These are phyloP conservation scores for Aspergillus niger DNA, from an alignment of 2,329 filamentous ascomycete species.

Conservation along the genomic window DNA sequence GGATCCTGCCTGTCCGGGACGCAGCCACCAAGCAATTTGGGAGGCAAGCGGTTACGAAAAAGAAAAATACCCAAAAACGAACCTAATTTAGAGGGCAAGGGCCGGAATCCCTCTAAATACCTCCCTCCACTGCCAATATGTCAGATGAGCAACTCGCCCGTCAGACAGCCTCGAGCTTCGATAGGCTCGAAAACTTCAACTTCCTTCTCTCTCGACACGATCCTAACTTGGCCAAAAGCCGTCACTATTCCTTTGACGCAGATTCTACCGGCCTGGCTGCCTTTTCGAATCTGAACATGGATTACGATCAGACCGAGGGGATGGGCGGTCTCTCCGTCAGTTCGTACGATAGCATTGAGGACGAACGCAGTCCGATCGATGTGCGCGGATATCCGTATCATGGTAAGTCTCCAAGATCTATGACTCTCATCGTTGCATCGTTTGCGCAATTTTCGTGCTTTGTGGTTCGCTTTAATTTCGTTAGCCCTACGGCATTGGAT, in stretches of 20 bases:
- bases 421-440: constrained; percentile 34
- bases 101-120: constrained; percentile 17
- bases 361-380: constrained; percentile 42
- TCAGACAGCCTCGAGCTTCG: constrained; percentile 31
- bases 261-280: constrained; percentile 36
- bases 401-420: constrained; percentile 38
- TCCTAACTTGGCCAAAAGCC: constrained; percentile 32
- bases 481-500: constrained; percentile 15
- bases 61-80: constrained; percentile 17
- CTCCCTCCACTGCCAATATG: constrained; percentile 30
- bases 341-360: constrained; percentile 45
- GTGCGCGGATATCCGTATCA: constrained; percentile 43
- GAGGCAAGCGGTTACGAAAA: constrained; percentile 12
- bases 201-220: constrained; percentile 38
- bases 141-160: constrained; percentile 35
- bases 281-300: constrained; percentile 37
- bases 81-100: constrained; percentile 17
- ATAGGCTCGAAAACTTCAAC: constrained; percentile 42
- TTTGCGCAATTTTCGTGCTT: constrained; percentile 35
- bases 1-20: constrained; percentile 18
- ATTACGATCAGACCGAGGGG: constrained; percentile 45
- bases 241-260: constrained; percentile 43
- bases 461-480: constrained; percentile 31
- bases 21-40: constrained; percentile 18
- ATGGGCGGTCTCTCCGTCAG: constrained; percentile 45